These are phyloP conservation scores for Paramecium primaurelia DNA, from an alignment of 73 alveolate species.

Conservation along the genomic window DNA sequence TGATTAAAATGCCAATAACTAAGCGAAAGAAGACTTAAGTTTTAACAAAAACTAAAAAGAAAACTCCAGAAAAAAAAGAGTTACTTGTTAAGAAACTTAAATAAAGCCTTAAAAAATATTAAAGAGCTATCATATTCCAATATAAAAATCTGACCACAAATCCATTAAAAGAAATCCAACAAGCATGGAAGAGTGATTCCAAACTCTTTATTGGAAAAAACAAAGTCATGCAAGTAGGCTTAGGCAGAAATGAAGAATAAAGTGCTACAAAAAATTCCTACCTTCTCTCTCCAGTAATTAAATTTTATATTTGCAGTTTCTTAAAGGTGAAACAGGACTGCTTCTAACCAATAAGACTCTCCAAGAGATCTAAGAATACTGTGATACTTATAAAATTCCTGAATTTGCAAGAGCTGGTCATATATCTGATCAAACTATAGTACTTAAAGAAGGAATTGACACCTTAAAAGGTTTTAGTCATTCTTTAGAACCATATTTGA, in stretches of 20 bases:
- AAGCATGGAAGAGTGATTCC: slow-evolving; percentile 13
- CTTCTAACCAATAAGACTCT: slow-evolving; percentile 2
- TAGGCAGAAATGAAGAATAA: background rate
- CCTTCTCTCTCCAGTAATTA: slow-evolving; percentile 33
- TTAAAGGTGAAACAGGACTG: slow-evolving; percentile 18
- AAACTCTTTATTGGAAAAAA: slow-evolving; percentile 27
- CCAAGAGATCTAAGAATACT: slow-evolving; percentile 8
- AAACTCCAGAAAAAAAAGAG: slow-evolving; percentile 27
- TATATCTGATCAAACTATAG: slow-evolving; percentile 33
- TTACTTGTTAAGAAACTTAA: slow-evolving; percentile 10
- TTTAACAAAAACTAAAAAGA: background rate
- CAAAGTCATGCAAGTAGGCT: slow-evolving; percentile 32
- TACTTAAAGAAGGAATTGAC: slow-evolving; percentile 31
- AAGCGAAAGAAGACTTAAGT: background rate
- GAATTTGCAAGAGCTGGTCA: slow-evolving; percentile 62
- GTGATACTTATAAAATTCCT: background rate
- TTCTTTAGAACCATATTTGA: slow-evolving; percentile 52
- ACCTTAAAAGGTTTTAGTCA: slow-evolving; percentile 33
- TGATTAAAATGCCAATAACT: slow-evolving; percentile 17
- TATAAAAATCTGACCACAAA: slow-evolving; percentile 27
- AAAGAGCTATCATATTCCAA: slow-evolving; percentile 11
- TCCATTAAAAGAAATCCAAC: slow-evolving; percentile 4
- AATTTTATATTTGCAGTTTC: background rate
- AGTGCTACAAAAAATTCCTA: background rate
- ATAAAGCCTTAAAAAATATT: background rate